Evolutionary conservation across 495 filamentous ascomycete species (phyloP), one percentile per base, ranked within the genome.

Genomic region (Aspergillus hancockii): DNA sequence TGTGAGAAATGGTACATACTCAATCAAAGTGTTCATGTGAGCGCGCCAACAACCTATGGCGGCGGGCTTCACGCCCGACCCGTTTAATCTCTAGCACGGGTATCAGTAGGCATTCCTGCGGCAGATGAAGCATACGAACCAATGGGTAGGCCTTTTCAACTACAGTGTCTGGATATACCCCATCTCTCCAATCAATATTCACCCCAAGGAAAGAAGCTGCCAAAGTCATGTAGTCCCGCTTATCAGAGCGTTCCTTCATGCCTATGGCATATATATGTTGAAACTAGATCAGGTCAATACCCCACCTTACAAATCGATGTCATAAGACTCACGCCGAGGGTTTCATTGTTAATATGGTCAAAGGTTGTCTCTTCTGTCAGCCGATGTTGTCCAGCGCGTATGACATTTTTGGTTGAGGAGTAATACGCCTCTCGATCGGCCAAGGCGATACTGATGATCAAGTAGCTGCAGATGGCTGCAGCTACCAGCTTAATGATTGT

Each of bases 181-280:
- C 86, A 40, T 82, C 73, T 14, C 88, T 67, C 67, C 81, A 85
- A 1, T 83, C 80, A 3, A 86, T 67, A 6, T 74, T 72, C 21
- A 90, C 69, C 12, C 78, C 77, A 12, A 72, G 79, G 2, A 83
- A 63, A 1, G 78, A 79, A 4, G 85, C 79, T 2, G 81, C 76
- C 3, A 87, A 67, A 3, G 72, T 70, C 52, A 88, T 75, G 10
- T 78, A 82, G 75, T 90, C 85, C 22, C 83, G 81, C 30, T 86
- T 83, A 60, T 90, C 87, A 8, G 81, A 79, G 19, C 87, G 77
- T 21, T 77, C 74, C 5, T 82, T 80, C 30, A 90, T 71, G 49
- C 83, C 85, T 50, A 90, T 80, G 47, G 85, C 84, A 61, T 85
- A 83, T 28, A 89, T 56, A 43, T 73, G 67, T 32, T 71, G 51